Conservation (phyloP, 177 flowering plant genomes). For the Vitis hybrid region DNA sequence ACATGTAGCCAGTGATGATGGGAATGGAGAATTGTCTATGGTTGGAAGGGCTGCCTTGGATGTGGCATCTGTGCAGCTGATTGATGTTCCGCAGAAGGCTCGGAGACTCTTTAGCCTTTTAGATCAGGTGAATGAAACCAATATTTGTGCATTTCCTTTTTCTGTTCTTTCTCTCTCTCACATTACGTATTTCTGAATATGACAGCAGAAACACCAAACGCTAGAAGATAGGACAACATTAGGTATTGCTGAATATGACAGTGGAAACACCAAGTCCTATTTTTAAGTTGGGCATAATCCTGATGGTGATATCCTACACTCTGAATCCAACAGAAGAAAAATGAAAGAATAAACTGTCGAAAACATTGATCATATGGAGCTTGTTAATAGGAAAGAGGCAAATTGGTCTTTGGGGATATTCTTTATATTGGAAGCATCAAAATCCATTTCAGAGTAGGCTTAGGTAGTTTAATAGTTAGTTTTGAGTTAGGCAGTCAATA, state of each 20-base stretch:
- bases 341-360: not conserved
- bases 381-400: no score
- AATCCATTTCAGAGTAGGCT: no score
- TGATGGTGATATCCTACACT: not conserved
- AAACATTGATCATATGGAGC: not conserved
- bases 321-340: not conserved
- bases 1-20: constrained; percentile 38
- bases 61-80: constrained; percentile 79
- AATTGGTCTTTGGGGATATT: no score
- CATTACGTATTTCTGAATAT: no score
- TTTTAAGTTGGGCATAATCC: not conserved
- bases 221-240: no score
- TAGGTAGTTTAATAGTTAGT: no score
- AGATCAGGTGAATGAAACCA: constrained; percentile 60
- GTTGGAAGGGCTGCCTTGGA: constrained; percentile 85
- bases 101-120: constrained; percentile 78
- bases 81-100: constrained; percentile 89
- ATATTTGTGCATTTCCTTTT: not conserved
- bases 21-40: constrained; percentile 44
- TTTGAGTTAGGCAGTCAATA: no score
- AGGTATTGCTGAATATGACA: not conserved
- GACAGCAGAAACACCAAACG: no score
- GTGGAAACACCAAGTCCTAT: not conserved
- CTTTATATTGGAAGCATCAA: no score
- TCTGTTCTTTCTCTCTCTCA: not conserved